Evolutionary conservation across 371 early-diverging fungal genomes (phyloP).

Genomic region (Mucor racemosus): DNA sequence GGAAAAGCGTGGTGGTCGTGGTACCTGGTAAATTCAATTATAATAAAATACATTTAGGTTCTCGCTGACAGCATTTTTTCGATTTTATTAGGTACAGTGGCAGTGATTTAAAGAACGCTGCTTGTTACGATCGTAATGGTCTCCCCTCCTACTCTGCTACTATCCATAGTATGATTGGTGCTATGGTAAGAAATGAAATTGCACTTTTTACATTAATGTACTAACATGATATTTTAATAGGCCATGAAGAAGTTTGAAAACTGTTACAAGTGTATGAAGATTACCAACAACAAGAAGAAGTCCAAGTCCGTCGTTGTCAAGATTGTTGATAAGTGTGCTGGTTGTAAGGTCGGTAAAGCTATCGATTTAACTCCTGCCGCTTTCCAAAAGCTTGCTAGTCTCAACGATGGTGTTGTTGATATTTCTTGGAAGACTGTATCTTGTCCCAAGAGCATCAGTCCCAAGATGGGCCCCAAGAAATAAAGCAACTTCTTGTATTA

Average conservation of each 20-base stretch:
- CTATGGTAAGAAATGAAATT: slow-evolving; percentile 41
- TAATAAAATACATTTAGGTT: not conserved
- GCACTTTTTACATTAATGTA: not conserved
- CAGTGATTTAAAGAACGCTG: slow-evolving; percentile 52
- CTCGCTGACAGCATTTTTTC: not conserved
- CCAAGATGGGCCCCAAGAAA: slow-evolving; percentile 32
- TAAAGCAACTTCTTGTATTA: slow-evolving; percentile 4
- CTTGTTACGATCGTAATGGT: slow-evolving; percentile 55
- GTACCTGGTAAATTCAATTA: slow-evolving; percentile 44
- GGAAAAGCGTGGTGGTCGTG: slow-evolving; percentile 43
- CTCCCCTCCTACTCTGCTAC: slow-evolving; percentile 46
- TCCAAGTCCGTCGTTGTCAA: slow-evolving; percentile 42
- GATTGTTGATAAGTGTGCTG: slow-evolving; percentile 56
- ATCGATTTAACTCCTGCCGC: slow-evolving; percentile 56
- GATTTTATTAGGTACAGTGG: slow-evolving; percentile 47
- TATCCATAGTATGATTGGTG: slow-evolving; percentile 49
- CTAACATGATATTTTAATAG: slow-evolving; percentile 20
- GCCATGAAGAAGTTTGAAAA: slow-evolving; percentile 54
- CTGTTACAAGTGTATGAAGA: slow-evolving; percentile 59
- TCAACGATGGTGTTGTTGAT: slow-evolving; percentile 48
- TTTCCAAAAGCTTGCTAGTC: slow-evolving; percentile 43
- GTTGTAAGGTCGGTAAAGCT: slow-evolving; percentile 46
- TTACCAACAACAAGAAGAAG: slow-evolving; percentile 47
- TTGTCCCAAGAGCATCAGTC: slow-evolving; percentile 27
- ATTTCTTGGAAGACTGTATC: slow-evolving; percentile 48